These are phyloP conservation scores for Magnaporthales sp. DNA, from an alignment of 2,329 filamentous ascomycete species.

Conservation along the genomic window DNA sequence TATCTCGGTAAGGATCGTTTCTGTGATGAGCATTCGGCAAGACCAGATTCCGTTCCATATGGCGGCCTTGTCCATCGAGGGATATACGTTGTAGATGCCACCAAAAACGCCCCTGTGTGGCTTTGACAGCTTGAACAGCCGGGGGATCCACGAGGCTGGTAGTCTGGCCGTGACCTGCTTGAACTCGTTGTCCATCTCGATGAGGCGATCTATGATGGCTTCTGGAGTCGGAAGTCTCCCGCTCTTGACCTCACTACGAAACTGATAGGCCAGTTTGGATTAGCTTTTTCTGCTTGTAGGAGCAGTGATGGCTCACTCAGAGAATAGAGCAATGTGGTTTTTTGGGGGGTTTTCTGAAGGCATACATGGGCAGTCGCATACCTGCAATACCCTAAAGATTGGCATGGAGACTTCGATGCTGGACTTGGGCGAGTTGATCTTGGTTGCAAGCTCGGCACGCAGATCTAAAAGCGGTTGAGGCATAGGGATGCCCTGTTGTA, in stretches of 20 bases:
- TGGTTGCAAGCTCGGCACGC: constrained; percentile 27
- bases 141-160: constrained; percentile 32
- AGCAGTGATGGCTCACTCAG: too few relatives aligned
- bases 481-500: constrained; percentile 38
- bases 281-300: neutral
- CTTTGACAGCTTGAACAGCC: constrained; percentile 27
- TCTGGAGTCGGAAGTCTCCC: constrained; percentile 28
- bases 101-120: constrained; percentile 32
- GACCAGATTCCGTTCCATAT: constrained; percentile 39
- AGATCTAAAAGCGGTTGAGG: constrained; percentile 38
- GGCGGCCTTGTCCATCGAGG: constrained; percentile 32
- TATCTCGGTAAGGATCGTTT: constrained; percentile 36
- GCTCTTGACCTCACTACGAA: constrained; percentile 35
- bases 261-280: constrained; percentile 12
- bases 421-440: constrained; percentile 25
- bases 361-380: neutral
- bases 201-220: constrained; percentile 27
- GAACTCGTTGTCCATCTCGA: constrained; percentile 33
- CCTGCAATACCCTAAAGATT: constrained; percentile 31
- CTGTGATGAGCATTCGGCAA: constrained; percentile 36
- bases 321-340: neutral
- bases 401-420: constrained; percentile 34
- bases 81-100: constrained; percentile 35
- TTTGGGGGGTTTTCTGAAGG: neutral
- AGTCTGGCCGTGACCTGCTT: constrained; percentile 27